Base-by-base conservation (phyloP, 2,329 filamentous ascomycete genomes). In the Colletotrichum sp. region DNA sequence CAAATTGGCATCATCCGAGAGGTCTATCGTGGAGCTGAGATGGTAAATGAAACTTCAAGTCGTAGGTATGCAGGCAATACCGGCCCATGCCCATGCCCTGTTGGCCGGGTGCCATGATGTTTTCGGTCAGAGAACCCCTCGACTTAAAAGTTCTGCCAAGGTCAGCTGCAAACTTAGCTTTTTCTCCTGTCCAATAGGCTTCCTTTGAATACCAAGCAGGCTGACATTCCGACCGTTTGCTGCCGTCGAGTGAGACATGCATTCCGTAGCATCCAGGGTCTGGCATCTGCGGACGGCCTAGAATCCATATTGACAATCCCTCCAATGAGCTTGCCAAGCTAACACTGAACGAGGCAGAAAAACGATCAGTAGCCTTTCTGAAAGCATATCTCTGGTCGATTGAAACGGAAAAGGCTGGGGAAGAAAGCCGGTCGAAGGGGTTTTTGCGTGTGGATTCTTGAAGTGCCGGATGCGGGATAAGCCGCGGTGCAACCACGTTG, bases 11-110 rank as follows among this genome's bases (percentile, higher is more conserved):
- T 52, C 43, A 10, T 3, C 43, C n/a, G n/a, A 52, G 43, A 52
- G 3, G n/a, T 4, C 10, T 2, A 22, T 1, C 10, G 10, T 52
- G 6, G n/a, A 52, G 18, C n/a, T 48, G 10, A 22, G 10, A 0
- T 48, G 43, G n/a, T 3, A 22, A 3, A 48, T 48, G 43, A 22
- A 48, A 48, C 6, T 22, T 22, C 6, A 13, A 48, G 43, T 13
- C 10, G 43, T 10, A 48, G n/a, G 43, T 22, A 52, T 22, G 43
- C 1, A 48, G 1, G 43, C 36, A 39, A 39, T 18, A 39, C 15
- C 15, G 16, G 36, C 36, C 8, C 36, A 39, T 39, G 36, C 18
- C 16, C 15, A 9, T 15, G 36, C 13, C 36, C n/a, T 1, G 43
- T 52, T 52, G n/a, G 43, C 43, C 43, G n/a, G 43, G n/a, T 52